Base-by-base conservation (phyloP, 2,329 filamentous ascomycete species). In the Beauveria sp. region DNA sequence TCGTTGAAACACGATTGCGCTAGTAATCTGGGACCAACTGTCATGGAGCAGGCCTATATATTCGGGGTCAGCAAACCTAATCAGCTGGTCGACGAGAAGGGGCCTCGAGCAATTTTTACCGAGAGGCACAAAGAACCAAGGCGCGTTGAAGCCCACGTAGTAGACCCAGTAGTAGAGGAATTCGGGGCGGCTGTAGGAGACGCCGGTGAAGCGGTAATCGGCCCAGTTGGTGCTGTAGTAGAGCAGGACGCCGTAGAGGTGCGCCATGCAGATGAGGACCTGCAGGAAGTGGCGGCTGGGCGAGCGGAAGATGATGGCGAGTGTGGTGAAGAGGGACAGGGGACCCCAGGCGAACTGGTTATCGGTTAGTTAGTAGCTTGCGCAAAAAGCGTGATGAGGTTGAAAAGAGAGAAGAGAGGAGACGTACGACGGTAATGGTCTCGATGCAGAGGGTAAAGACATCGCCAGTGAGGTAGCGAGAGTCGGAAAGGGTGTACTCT, bases 381-480 rank as follows among this genome's bases (percentile, higher is more conserved):
- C 12, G 34, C 12, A 37, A 12, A 12, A 2, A 37, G 34, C 22
- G 14, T 12, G 5, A 26, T 46, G 9, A 8, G n/a, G 37, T 9
- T 22, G 41, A 24, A 46, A 26, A n/a, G 41, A 34, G 20, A 20
- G 44, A 34, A 28, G n/a, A 37, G 10, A 12, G 8, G 6, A 8
- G n/a, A 65, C 85, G 69, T 75, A 92, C 89, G 47, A 86, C 86
- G 1, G 92, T 96, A 64, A 96, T 84, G 20, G 82, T 85, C 79
- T 96, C 92, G 73, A 96, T 87, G 72, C 89, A 92, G n/a, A 96
- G 78, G 67, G 94, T 91, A 68, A 96, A 92, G 1, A 87, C 82
- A 70, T 94, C 89, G 20, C 86, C 85, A 2, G 88, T 92, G 67
- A 96, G 77, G 70, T 96, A 96, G 48, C 92, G 83, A 59, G 91